Percentiles rank a stretch among this genome's conserved stretches.
These are phyloP conservation scores for Penicillium bovifimosum DNA, from an alignment of 495 filamentous ascomycete genomes.

Conservation along the genomic window DNA sequence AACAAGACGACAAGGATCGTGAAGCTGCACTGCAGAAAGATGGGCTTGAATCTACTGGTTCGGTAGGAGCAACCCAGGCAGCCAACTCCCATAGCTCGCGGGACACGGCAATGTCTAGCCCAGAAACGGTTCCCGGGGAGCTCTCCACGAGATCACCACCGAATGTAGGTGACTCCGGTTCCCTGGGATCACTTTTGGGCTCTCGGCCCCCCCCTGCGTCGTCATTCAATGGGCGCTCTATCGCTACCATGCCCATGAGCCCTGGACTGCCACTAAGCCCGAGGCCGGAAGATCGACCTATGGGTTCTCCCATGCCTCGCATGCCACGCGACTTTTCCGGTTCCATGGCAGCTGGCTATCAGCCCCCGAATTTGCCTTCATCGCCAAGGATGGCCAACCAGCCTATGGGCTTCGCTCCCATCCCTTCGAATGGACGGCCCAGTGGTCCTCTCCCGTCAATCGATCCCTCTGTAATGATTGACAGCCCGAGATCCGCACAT, in stretches of 20 bases:
- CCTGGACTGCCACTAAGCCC: constrained; percentile 88
- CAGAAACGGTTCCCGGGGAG: constrained; percentile 21
- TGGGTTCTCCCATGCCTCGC: constrained; percentile 67
- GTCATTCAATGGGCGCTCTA: constrained; percentile 25
- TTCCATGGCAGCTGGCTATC: constrained; percentile 53
- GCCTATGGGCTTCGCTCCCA: constrained; percentile 57
- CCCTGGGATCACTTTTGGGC: constrained; percentile 34
- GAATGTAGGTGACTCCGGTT: constrained; percentile 23
- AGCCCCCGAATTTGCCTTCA: constrained; percentile 55
- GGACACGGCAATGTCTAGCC: constrained; percentile 12
- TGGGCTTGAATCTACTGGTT: constrained; percentile 46
- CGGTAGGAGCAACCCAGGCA: constrained; percentile 52
- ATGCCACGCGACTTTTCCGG: constrained; percentile 48
- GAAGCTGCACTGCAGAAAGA: constrained; percentile 61
- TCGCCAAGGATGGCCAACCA: constrained; percentile 67
- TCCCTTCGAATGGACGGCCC: constrained; percentile 4
- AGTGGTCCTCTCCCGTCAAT: constrained; percentile 33
- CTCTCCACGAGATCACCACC: constrained; percentile 25
- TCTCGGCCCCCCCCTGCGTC: constrained; percentile 21
- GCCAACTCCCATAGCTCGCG: constrained; percentile 4
- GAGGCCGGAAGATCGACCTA: constrained; percentile 68
- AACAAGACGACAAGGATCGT: constrained; percentile 79
- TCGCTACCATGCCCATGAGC: constrained; percentile 61
- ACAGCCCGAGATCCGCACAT: constrained; percentile 28
- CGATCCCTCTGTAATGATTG: constrained; percentile 35